These are phyloP conservation scores for Vitellaria paradoxa DNA, from an alignment of 179 eudicot species.

Conservation along the genomic window DNA sequence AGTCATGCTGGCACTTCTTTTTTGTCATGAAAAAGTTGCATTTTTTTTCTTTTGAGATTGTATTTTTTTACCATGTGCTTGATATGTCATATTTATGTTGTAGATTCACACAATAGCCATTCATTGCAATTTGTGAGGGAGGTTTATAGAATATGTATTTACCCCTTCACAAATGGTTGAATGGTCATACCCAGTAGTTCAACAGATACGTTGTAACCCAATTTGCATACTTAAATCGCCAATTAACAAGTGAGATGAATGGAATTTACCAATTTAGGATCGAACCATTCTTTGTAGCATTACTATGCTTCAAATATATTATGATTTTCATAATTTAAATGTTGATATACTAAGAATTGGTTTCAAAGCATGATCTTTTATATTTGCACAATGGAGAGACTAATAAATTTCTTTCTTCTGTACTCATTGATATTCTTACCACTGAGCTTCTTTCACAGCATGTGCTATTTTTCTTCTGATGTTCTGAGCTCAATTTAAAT, in stretches of 20 bases:
- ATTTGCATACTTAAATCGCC: neutral
- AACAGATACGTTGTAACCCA: neutral
- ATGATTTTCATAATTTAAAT: neutral
- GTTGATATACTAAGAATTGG: too few species aligned
- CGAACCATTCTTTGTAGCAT: neutral
- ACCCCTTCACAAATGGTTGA: neutral
- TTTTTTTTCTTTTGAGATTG: neutral
- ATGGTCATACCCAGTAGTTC: neutral
- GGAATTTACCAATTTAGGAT: neutral
- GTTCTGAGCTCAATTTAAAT: too few species aligned
- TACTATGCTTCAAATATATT: neutral
- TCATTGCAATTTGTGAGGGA: neutral
- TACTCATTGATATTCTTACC: too few species aligned
- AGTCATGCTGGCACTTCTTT: constrained; percentile 52
- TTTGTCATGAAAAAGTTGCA: constrained; percentile 20
- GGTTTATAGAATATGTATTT: constrained; percentile 1
- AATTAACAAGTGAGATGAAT: neutral
- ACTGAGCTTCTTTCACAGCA: too few species aligned
- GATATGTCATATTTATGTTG: neutral
- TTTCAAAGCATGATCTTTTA: too few species aligned
- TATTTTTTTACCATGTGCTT: neutral
- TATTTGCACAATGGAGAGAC: too few species aligned
- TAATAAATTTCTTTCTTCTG: too few species aligned
- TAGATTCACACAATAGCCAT: constrained; percentile 9
- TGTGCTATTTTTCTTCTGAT: too few species aligned